phyloP scores from a whole-genome alignment of 768 basidiomycete species.

The Suillus plorans region DNA sequence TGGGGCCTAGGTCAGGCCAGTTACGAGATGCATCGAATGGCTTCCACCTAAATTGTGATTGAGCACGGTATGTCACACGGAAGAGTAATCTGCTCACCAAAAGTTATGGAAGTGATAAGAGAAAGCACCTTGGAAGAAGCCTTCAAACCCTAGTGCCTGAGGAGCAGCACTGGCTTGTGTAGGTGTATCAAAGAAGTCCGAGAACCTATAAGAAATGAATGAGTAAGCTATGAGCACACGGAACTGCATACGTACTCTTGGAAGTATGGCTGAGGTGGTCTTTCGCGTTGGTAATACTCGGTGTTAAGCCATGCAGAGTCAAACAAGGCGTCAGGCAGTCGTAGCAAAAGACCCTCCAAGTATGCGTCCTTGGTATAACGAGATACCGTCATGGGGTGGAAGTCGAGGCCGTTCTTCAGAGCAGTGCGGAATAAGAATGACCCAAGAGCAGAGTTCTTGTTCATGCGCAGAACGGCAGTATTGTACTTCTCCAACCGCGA shows the following conservation, averaged over 20 bases:
- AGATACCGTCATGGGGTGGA: constrained; percentile 96
- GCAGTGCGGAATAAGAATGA: constrained; percentile 94
- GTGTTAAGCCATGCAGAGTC: constrained; percentile 97
- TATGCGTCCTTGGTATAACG: constrained; percentile 88
- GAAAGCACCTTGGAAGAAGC: constrained; percentile 94
- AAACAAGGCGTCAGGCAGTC: constrained; percentile 93
- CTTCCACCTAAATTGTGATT: constrained; percentile 70
- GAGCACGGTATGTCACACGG: neutral
- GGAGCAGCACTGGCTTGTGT: constrained; percentile 73
- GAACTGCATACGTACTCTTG: constrained; percentile 54
- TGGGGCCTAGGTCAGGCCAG: constrained; percentile 89
- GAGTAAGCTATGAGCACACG: neutral
- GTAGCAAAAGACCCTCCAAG: constrained; percentile 77
- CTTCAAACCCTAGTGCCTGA: constrained; percentile 86
- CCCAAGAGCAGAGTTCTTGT: constrained; percentile 89
- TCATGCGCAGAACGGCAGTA: constrained; percentile 92
- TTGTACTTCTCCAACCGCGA: constrained; percentile 91
- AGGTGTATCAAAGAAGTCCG: constrained; percentile 87
- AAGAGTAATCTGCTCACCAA: constrained; percentile 52
- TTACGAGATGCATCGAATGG: constrained; percentile 93
- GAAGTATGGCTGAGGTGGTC: constrained; percentile 95
- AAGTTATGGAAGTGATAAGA: constrained; percentile 97
- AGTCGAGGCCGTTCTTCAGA: constrained; percentile 90
- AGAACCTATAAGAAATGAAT: constrained; percentile 54
- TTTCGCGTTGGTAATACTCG: constrained; percentile 86